Evolutionary conservation across 208 protist species (phyloP), one percentile per base, ranked within the genome.

Genomic region (Trypanosoma avium): DNA sequence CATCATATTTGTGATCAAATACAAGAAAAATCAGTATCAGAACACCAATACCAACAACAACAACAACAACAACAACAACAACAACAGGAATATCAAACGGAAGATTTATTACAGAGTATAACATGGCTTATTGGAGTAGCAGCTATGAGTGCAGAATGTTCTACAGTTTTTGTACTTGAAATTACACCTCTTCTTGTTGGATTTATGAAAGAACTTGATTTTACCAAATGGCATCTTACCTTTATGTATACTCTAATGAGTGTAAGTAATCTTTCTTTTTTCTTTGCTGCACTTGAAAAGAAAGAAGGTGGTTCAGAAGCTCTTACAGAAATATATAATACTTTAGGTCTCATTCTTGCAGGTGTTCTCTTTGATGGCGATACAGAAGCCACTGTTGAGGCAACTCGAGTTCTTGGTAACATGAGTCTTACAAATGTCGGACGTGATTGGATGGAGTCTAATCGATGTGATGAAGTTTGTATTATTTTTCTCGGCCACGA

Each of bases 201-300:
- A 4, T 70, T 88, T 33, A 53, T 93, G 53, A 69, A 80, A 62
- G 67, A 75, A 3, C 59, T 90, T 26, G 74, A 79, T 19, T 45
- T 68, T 40, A 47, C 4, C 12, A 45, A 50, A 10, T 82, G 67
- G 54, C 75, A 72, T 21, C 56, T 80, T 21, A 84, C 81, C 1
- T 73, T 71, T 17, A 64, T 93, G 19, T 88, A 90, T 66, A 77
- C 82, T 6, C 75, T 93, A 46, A 93, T 93, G 87, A 84, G 75
- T 43, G 54, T 93, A 27, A 90, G 84, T 61, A 93, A 93, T 53
- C 74, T 93, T 38, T 90, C 83, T 17, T 93, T 78, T 63, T 91
- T 84, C 48, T 93, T 91, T 61, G 62, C 67, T 61, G 58, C 72
- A 29, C 58, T 89, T 15, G 84, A 89, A 53, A 59, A 49, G 42